These are phyloP conservation scores for Insectozyma bohioensis DNA, from an alignment of 1,139 yeast species.

Conservation along the genomic window DNA sequence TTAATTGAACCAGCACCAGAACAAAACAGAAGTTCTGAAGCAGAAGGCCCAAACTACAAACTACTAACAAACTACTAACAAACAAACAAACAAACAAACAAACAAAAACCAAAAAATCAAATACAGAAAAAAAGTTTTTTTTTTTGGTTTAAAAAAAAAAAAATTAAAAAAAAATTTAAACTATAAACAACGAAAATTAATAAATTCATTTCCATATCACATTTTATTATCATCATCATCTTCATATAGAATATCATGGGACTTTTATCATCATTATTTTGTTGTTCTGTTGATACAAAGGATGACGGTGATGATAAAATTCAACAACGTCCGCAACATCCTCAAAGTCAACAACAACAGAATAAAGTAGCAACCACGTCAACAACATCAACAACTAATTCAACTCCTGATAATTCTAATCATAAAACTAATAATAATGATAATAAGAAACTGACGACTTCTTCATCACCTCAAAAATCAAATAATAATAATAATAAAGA, in stretches of 20 bases:
- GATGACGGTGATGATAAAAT: slow-evolving; percentile 35
- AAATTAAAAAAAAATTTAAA: too few relatives aligned
- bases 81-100: too few relatives aligned
- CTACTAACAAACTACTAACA: too few relatives aligned
- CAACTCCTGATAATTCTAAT: neutral
- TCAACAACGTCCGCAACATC: slow-evolving; percentile 12
- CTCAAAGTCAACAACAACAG: slow-evolving; percentile 6
- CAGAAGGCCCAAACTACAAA: too few relatives aligned
- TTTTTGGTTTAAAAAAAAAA: too few relatives aligned
- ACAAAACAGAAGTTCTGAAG: too few relatives aligned
- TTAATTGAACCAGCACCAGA: too few relatives aligned
- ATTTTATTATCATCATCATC: too few relatives aligned
- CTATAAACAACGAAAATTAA: too few relatives aligned
- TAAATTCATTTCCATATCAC: too few relatives aligned
- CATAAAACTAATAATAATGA: neutral
- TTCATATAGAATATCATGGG: slow-evolving; percentile 20
- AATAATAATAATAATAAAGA: slow-evolving; percentile 1
- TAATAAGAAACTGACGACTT: neutral
- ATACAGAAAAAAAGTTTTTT: too few relatives aligned
- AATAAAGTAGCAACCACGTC: slow-evolving; percentile 1
- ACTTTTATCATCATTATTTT: slow-evolving; percentile 35
- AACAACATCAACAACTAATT: slow-evolving; percentile 4
- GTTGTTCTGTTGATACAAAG: slow-evolving; percentile 39
- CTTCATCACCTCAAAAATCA: slow-evolving; percentile 1
- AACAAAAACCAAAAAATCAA: too few relatives aligned